A percentile compares a stretch with the other conserved stretches of the same genome.
phyloP scores from a whole-genome alignment of 2,329 filamentous ascomycete species.

The Metarhizium album region DNA sequence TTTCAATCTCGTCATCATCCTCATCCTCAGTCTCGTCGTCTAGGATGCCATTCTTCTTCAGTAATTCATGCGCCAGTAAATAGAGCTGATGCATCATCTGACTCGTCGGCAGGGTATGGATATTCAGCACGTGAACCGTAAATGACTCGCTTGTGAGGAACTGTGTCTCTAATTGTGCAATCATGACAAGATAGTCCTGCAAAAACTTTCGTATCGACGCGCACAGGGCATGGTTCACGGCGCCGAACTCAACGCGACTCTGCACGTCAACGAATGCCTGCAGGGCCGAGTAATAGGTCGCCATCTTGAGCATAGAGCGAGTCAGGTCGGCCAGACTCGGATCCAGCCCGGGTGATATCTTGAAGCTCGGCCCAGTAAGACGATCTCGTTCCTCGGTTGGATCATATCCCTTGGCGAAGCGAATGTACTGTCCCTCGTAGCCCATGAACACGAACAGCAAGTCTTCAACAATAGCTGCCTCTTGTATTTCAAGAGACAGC shows the following conservation, averaged over 20 bases:
- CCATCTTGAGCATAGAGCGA: slow-evolving; percentile 82
- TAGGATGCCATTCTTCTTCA: slow-evolving; percentile 78
- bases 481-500: slow-evolving; percentile 70
- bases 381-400: slow-evolving; percentile 78
- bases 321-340: slow-evolving; percentile 84
- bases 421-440: slow-evolving; percentile 94
- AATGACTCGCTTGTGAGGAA: slow-evolving; percentile 81
- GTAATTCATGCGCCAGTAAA: slow-evolving; percentile 72
- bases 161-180: slow-evolving; percentile 89
- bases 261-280: slow-evolving; percentile 92
- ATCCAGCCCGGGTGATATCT: slow-evolving; percentile 72
- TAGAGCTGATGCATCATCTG: slow-evolving; percentile 91
- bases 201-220: slow-evolving; percentile 86
- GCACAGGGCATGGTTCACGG: slow-evolving; percentile 90
- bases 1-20: slow-evolving; percentile 59
- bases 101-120: slow-evolving; percentile 80
- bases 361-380: slow-evolving; percentile 70
- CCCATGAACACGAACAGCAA: slow-evolving; percentile 95
- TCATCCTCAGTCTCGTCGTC: slow-evolving; percentile 69
- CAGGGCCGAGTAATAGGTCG: slow-evolving; percentile 83
- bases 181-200: slow-evolving; percentile 86
- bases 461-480: slow-evolving; percentile 80
- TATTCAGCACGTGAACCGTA: slow-evolving; percentile 83
- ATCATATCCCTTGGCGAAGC: slow-evolving; percentile 73
- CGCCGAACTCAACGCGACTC: slow-evolving; percentile 83